Conservation (phyloP, 176 grass and related monocot genomes). For the Miscanthus lutarioriparius region DNA sequence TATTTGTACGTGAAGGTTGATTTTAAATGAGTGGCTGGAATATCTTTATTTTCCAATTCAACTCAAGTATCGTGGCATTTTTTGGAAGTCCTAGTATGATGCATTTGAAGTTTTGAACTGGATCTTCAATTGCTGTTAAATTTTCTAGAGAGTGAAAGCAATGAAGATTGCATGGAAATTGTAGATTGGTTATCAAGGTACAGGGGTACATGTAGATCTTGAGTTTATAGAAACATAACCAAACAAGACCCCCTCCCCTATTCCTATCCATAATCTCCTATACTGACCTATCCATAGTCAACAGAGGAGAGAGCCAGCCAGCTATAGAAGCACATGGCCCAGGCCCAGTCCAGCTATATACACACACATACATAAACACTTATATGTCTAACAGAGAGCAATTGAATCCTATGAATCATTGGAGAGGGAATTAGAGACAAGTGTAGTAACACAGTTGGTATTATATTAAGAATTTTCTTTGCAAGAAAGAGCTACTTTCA, state of each 20-base stretch:
- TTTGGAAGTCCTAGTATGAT: not conserved
- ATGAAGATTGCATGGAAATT: not conserved
- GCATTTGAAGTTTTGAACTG: not conserved
- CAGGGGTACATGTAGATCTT: not conserved
- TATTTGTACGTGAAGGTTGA: not conserved
- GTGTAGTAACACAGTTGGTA: not conserved
- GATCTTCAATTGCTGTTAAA: slow-evolving; percentile 4
- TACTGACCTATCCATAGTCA: not conserved
- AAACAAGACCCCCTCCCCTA: not conserved
- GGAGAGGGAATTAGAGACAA: not conserved
- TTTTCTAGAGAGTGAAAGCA: not conserved
- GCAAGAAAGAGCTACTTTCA: not conserved
- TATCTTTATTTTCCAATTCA: slow-evolving; percentile 10
- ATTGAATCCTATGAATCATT: slow-evolving; percentile 4
- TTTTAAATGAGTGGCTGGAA: not conserved
- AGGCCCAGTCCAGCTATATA: not conserved
- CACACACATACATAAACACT: not conserved
- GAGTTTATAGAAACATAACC: not conserved
- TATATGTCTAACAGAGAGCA: not conserved
- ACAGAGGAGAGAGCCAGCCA: not conserved
- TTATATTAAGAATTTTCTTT: not conserved
- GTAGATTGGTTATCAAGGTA: not conserved
- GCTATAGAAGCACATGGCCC: not conserved
- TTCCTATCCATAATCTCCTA: not conserved
- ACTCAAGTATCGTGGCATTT: not conserved